Evolutionary conservation across 768 basidiomycete genomes (phyloP), one percentile per base, ranked within the genome.

Genomic region (Lanmaoa rubissima): DNA sequence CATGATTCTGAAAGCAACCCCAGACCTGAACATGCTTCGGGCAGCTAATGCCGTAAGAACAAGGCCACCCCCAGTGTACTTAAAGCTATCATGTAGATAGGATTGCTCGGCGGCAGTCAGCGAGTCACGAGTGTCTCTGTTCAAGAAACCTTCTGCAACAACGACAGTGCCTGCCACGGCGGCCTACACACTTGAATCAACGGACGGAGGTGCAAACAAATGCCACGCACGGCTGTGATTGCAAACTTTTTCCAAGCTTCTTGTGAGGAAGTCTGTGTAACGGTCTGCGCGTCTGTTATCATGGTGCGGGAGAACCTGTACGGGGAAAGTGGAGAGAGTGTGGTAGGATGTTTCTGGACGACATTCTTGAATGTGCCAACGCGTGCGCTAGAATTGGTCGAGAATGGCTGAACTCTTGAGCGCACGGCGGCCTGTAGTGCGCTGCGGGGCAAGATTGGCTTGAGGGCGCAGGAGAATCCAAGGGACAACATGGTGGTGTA

Each of bases 11-110:
- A 84, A 84, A 3, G 85, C 82, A 46, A 81, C 67, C 2, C 90
- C 86, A 53, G 82, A 82, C 61, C 73, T 81, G 73, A 91, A 92
- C 74, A 93, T 76, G 47, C 83, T 74, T n/a, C 89, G 83, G 3
- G 93, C 93, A n/a, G 83, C 84, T 14, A 87, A 68, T 1, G 92
- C 92, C 1, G 90, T 92, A 36, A 93, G 70, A 3, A 77, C 77
- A 26, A 95, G 82, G 1, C 92, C 93, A 46, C 80, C 88, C 12
- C 88, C 92, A 7, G 92, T 91, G 64, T 92, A 94, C 65, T 82
- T 85, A 79, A 92, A 94, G 54, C 81, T 86, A 39, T 86, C 84
- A 63, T 94, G 82, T 5, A 94, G 76, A 65, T 88, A 83, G 12
- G 81, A 81, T 54, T 78, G 84, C 71, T 94, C 91, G 0, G 78